Evolutionary conservation across 371 early-diverging fungal species (phyloP).

Genomic region (Coemansia sp.): DNA sequence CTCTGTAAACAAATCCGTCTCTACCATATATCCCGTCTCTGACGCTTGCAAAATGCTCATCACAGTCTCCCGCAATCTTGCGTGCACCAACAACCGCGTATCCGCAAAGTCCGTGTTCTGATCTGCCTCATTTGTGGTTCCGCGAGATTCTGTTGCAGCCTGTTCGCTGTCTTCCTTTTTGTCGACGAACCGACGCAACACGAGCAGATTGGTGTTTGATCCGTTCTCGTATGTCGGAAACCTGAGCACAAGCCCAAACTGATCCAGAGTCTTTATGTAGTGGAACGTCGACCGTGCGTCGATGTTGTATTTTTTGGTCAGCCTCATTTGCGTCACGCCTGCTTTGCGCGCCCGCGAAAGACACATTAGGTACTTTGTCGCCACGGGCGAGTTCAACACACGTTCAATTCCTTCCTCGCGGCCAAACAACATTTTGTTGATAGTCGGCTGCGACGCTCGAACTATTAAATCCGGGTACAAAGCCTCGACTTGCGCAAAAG

Average conservation of each 20-base stretch:
- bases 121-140: not conserved
- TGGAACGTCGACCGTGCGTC: constrained; percentile 67
- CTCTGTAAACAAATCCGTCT: constrained; percentile 35
- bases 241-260: constrained; percentile 53
- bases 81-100: not conserved
- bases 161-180: not conserved
- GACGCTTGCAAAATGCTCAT: constrained; percentile 18
- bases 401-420: constrained; percentile 27
- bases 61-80: constrained; percentile 15
- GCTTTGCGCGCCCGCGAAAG: constrained; percentile 53
- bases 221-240: constrained; percentile 49
- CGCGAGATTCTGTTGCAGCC: not conserved
- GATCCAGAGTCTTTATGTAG: constrained; percentile 57
- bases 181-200: constrained; percentile 37
- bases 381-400: constrained; percentile 10
- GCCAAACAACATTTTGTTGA: constrained; percentile 29
- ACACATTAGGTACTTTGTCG: constrained; percentile 40
- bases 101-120: not conserved
- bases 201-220: constrained; percentile 52
- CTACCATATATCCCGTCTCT: constrained; percentile 34
- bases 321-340: constrained; percentile 60
- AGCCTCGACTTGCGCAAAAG: constrained; percentile 9
- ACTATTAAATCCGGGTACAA: constrained; percentile 22
- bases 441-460: constrained; percentile 19
- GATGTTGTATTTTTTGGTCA: constrained; percentile 53